A percentile compares a stretch with the other conserved stretches of the same genome.
phyloP scores from a whole-genome alignment of 305 asterid species.

The Fraxinus albicans region DNA sequence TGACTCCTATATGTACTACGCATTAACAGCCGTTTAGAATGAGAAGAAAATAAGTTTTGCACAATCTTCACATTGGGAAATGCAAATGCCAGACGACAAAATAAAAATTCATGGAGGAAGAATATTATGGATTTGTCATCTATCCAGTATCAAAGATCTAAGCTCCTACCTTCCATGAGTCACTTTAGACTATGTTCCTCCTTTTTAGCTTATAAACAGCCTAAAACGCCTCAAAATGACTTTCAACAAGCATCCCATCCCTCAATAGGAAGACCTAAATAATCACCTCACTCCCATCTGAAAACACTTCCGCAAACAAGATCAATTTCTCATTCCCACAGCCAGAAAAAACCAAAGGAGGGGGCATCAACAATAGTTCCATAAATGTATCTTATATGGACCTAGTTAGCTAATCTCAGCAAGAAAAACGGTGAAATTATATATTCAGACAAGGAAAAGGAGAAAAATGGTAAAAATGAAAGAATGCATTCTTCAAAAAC shows the following conservation, averaged over 20 bases:
- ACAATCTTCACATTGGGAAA: neutral
- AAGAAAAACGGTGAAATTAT: neutral
- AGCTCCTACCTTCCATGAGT: neutral
- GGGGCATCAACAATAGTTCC: neutral
- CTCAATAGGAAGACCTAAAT: neutral
- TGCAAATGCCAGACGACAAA: neutral
- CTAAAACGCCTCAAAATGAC: slow-evolving; percentile 1
- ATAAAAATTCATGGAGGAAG: neutral
- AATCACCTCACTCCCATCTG: neutral
- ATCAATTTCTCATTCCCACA: neutral
- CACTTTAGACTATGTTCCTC: neutral
- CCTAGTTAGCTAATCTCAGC: neutral
- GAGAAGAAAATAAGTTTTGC: neutral
- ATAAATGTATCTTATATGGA: neutral
- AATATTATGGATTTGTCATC: neutral
- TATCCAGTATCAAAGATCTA: neutral
- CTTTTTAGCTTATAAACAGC: neutral
- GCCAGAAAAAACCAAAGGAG: neutral
- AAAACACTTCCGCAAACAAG: neutral
- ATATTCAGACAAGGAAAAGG: neutral
- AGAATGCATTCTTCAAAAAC: neutral
- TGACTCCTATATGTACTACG: neutral
- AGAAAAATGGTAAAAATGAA: neutral
- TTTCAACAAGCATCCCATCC: neutral
- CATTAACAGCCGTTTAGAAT: neutral